Evolutionary conservation across 805 yeast species (phyloP).

Genomic region (Zygoascus flipseniorum): DNA sequence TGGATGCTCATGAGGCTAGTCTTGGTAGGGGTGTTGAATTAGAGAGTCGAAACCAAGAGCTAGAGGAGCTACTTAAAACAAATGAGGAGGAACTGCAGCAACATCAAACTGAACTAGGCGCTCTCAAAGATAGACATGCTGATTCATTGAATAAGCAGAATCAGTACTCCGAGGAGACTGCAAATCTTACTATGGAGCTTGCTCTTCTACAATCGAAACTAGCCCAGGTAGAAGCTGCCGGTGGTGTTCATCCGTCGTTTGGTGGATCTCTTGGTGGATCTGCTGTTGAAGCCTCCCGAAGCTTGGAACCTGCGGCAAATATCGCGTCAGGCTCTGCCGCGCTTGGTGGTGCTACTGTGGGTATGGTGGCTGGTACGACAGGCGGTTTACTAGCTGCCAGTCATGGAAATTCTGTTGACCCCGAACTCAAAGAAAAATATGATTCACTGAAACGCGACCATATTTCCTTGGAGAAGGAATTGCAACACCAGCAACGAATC

Average conservation of each 20-base stretch:
- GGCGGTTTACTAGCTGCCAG: not conserved
- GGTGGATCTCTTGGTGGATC: not conserved
- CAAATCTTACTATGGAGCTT: constrained; percentile 5
- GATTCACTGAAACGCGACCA: constrained; percentile 18
- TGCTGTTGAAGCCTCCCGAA: not conserved
- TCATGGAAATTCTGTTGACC: not conserved
- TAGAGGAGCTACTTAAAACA: not conserved
- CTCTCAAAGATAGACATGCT: constrained; percentile 5
- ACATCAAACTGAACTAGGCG: constrained; percentile 1
- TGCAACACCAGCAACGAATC: constrained; percentile 18
- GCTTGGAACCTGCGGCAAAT: not conserved
- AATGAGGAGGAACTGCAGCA: not conserved
- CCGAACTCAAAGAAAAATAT: constrained; percentile 12
- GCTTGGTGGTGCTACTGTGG: not conserved
- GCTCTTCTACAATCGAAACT: constrained; percentile 5
- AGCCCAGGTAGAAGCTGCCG: constrained; percentile 2
- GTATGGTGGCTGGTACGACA: not conserved
- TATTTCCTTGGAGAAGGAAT: constrained; percentile 16
- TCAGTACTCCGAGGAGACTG: constrained; percentile 6
- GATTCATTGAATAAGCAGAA: constrained; percentile 7
- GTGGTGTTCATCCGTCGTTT: not conserved
- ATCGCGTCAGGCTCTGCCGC: not conserved
- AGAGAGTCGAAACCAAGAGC: not conserved
- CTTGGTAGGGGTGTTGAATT: not conserved
- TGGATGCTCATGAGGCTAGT: not conserved